Percentiles rank a stretch among this genome's conserved stretches.
Conservation (phyloP, 2,329 filamentous ascomycete genomes). For the Fusarium transvaalense region DNA sequence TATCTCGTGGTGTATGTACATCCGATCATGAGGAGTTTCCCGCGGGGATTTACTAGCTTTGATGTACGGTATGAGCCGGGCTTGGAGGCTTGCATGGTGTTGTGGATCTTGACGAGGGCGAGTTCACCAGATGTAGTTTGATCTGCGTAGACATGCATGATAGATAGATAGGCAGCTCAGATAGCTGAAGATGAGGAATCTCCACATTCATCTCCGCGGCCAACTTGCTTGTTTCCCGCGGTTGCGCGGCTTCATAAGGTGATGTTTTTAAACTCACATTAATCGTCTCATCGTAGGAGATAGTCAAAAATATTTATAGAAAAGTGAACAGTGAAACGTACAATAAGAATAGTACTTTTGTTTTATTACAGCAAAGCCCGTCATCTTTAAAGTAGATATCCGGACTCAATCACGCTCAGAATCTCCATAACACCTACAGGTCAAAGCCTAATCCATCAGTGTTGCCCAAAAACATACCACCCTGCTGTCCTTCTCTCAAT, state of each 20-base stretch:
- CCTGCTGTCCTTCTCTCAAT: constrained; percentile 69
- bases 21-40: constrained; percentile 18
- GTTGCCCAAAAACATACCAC: constrained; percentile 54
- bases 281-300: neutral
- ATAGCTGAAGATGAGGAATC: neutral
- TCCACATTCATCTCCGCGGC: constrained; percentile 10
- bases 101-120: neutral
- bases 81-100: neutral
- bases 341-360: constrained; percentile 6
- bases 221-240: constrained; percentile 22
- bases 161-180: neutral
- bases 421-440: constrained; percentile 36
- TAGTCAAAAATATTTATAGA: neutral
- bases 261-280: neutral
- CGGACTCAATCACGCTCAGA: constrained; percentile 8
- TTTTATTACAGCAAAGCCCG: constrained; percentile 1
- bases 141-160: neutral
- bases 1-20: constrained; percentile 14
- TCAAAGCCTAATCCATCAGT: constrained; percentile 56
- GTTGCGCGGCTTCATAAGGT: neutral
- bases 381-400: neutral
- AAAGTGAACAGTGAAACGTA: neutral
- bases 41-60: constrained; percentile 11
- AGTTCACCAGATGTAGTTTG: neutral
- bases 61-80: neutral